These are phyloP conservation scores for Verticillium tricorpus DNA, from an alignment of 2,329 filamentous ascomycete species.

Conservation along the genomic window DNA sequence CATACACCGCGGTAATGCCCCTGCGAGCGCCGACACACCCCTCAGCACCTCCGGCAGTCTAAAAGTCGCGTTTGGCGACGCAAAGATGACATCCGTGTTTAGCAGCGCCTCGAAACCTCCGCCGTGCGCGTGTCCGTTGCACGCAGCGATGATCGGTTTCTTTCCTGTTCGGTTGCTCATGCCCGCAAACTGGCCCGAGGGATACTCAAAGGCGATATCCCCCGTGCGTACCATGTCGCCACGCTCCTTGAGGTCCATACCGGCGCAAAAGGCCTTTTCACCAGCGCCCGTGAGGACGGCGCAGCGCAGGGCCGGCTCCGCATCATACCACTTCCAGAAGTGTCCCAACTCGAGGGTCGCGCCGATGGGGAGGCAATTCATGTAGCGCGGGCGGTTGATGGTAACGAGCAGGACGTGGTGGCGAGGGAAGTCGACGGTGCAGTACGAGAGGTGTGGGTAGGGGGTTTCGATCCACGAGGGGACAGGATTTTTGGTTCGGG, in stretches of 20 bases:
- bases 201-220: slow-evolving; percentile 26
- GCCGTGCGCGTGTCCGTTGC: slow-evolving; percentile 25
- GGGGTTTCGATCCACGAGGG: slow-evolving; percentile 26
- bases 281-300: slow-evolving; percentile 49
- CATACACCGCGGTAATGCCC: slow-evolving; percentile 47
- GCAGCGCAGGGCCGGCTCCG: slow-evolving; percentile 40
- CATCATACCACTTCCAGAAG: slow-evolving; percentile 47
- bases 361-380: slow-evolving; percentile 35
- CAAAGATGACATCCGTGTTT: slow-evolving; percentile 54
- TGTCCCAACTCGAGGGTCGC: slow-evolving; percentile 32
- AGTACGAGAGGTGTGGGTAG: slow-evolving; percentile 25
- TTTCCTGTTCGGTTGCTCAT: slow-evolving; percentile 27
- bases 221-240: slow-evolving; percentile 21
- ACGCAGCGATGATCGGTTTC: slow-evolving; percentile 26
- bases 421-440: slow-evolving; percentile 33
- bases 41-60: slow-evolving; percentile 53
- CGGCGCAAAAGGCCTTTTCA: slow-evolving; percentile 46
- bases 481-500: slow-evolving; percentile 20
- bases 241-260: slow-evolving; percentile 49
- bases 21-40: slow-evolving; percentile 53
- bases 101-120: slow-evolving; percentile 26
- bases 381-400: slow-evolving; percentile 34
- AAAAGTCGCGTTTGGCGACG: slow-evolving; percentile 46
- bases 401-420: slow-evolving; percentile 37
- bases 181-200: slow-evolving; percentile 25